phyloP scores from a whole-genome alignment of 2,329 filamentous ascomycete species.

The Remersonia thermophila region DNA sequence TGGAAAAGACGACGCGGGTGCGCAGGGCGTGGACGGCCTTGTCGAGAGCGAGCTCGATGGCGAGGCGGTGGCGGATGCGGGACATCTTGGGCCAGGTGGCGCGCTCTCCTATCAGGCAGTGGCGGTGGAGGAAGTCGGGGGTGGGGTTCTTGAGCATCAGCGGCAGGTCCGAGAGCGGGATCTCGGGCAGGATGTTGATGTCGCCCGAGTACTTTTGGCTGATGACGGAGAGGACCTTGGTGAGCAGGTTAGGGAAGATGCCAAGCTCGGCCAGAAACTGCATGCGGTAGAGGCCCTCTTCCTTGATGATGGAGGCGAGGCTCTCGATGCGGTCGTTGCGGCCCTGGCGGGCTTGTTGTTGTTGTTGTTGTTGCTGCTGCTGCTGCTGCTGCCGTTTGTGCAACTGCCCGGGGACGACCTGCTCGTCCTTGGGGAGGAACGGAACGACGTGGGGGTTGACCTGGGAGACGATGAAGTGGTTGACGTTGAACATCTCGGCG shows the following conservation, averaged over 20 bases:
- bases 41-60: slow-evolving; percentile 77
- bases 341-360: slow-evolving; percentile 6
- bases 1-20: slow-evolving; percentile 56
- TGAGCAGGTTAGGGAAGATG: slow-evolving; percentile 64
- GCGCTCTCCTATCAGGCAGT: slow-evolving; percentile 64
- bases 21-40: slow-evolving; percentile 57
- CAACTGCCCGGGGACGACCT: slow-evolving; percentile 29
- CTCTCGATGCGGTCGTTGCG: slow-evolving; percentile 44
- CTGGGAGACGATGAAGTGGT: slow-evolving; percentile 95
- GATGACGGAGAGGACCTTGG: slow-evolving; percentile 68
- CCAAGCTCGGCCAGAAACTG: slow-evolving; percentile 71
- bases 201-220: slow-evolving; percentile 89
- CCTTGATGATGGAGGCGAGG: slow-evolving; percentile 61
- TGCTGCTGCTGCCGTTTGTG: too few species aligned
- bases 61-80: slow-evolving; percentile 73
- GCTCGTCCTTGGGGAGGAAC: slow-evolving; percentile 67
- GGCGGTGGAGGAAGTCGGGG: slow-evolving; percentile 70
- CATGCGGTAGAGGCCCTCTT: slow-evolving; percentile 69
- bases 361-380: slow-evolving; percentile 8
- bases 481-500: slow-evolving; percentile 94
- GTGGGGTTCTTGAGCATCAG: slow-evolving; percentile 75
- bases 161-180: slow-evolving; percentile 61
- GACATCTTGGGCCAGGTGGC: slow-evolving; percentile 88
- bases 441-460: slow-evolving; percentile 90
- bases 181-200: slow-evolving; percentile 82